A percentile compares a stretch with the other conserved stretches of the same genome.
phyloP scores from a whole-genome alignment of 1,284 basidiomycete genomes.

The Hymenochaete sp. region DNA sequence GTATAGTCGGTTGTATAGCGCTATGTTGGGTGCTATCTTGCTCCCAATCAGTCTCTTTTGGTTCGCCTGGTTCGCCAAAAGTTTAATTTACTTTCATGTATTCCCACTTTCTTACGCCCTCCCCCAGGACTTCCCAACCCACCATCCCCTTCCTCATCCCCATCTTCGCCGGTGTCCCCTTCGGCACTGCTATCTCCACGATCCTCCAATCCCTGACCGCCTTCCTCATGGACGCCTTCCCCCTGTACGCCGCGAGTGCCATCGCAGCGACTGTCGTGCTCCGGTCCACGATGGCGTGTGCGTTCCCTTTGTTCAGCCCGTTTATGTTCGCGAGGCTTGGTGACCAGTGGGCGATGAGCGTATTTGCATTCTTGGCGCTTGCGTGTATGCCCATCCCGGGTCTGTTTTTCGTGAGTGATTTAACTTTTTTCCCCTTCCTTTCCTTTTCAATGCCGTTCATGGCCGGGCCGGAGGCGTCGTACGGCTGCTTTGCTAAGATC shows the following conservation, averaged over 20 bases:
- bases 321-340: constrained; percentile 51
- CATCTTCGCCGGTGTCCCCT: constrained; percentile 53
- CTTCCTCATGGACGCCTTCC: constrained; percentile 61
- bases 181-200: constrained; percentile 53
- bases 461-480: no score
- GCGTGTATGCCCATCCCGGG: constrained; percentile 46
- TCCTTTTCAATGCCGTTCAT: no score
- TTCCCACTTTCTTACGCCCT: constrained; percentile 3
- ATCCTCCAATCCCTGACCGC: constrained; percentile 51
- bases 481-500: no score
- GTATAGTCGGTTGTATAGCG: constrained; percentile 47
- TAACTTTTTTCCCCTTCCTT: background rate
- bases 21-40: constrained; percentile 45
- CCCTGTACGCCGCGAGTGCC: constrained; percentile 55
- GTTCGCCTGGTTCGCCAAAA: constrained; percentile 37
- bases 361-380: constrained; percentile 51
- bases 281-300: constrained; percentile 53
- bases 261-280: constrained; percentile 64
- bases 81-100: background rate
- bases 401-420: constrained; percentile 29
- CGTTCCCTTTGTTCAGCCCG: constrained; percentile 55
- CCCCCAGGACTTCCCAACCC: constrained; percentile 45
- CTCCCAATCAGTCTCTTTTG: constrained; percentile 58
- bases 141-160: constrained; percentile 54
- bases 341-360: constrained; percentile 56